Evolutionary conservation across 768 basidiomycete genomes (phyloP).

Genomic region (Porpolomopsis calyptriformis): DNA sequence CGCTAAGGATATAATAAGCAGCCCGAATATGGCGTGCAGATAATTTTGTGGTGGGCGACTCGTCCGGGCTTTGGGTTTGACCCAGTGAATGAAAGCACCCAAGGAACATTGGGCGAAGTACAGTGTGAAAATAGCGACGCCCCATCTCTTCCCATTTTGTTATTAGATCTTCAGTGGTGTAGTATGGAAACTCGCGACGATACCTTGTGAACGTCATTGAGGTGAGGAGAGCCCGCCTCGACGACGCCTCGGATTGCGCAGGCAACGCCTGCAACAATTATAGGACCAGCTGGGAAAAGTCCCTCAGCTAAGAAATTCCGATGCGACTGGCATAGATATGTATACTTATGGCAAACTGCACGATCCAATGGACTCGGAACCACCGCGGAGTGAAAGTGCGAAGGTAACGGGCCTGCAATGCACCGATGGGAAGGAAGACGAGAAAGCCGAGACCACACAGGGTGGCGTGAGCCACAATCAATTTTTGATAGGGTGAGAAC

Average conservation of each 20-base stretch:
- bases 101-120: conserved; percentile 39
- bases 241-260: conserved; percentile 32
- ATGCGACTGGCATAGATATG: neutral
- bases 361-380: conserved; percentile 43
- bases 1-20: conserved; percentile 38
- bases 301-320: neutral
- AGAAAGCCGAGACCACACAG: conserved; percentile 41
- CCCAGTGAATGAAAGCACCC: conserved; percentile 44
- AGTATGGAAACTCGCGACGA: neutral
- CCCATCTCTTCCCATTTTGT: conserved; percentile 29
- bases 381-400: conserved; percentile 39
- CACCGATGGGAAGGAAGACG: conserved; percentile 42
- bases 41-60: conserved; percentile 46
- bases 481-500: conserved; percentile 35
- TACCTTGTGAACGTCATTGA: conserved; percentile 41
- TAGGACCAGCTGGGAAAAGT: conserved; percentile 29
- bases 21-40: conserved; percentile 43
- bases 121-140: conserved; percentile 39
- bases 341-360: conserved; percentile 37
- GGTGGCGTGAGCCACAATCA: conserved; percentile 46
- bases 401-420: conserved; percentile 42
- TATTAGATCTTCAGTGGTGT: neutral
- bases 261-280: conserved; percentile 33
- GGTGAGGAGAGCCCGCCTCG: conserved; percentile 25
- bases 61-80: conserved; percentile 30